These are phyloP conservation scores for Malus domestica DNA, from an alignment of 306 rosid genomes.

Conservation along the genomic window DNA sequence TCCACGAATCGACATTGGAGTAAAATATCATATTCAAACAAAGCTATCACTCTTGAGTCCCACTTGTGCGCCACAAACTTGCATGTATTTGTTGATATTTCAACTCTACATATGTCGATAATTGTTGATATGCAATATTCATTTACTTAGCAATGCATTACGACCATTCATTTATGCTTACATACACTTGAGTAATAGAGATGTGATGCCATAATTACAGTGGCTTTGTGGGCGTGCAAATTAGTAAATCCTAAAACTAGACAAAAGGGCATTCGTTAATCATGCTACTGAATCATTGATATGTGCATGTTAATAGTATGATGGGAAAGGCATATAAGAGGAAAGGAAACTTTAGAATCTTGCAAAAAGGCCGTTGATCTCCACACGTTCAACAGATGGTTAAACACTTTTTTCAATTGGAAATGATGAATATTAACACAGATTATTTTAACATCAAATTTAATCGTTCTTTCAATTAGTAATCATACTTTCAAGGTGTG, in stretches of 20 bases:
- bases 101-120: not conserved
- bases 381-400: not conserved
- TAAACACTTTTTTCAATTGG: not conserved
- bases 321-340: not conserved
- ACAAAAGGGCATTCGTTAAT: not conserved
- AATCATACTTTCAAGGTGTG: not conserved
- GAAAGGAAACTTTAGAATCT: not conserved
- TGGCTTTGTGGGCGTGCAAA: not conserved
- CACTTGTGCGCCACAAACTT: not conserved
- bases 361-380: not conserved
- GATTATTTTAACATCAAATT: no score
- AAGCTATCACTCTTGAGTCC: not conserved
- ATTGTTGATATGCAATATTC: not conserved
- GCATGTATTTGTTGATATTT: no score
- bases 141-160: not conserved
- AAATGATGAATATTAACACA: no score
- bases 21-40: not conserved
- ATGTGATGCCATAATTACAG: no score
- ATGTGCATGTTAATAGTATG: not conserved
- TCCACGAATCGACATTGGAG: not conserved
- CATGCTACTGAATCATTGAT: not conserved
- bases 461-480: not conserved
- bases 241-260: not conserved
- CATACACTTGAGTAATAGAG: no score
- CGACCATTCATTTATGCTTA: not conserved